A percentile compares a stretch with the other conserved stretches of the same genome.
Conservation (phyloP, 1,139 yeast species). For the Taphrina betulina region DNA sequence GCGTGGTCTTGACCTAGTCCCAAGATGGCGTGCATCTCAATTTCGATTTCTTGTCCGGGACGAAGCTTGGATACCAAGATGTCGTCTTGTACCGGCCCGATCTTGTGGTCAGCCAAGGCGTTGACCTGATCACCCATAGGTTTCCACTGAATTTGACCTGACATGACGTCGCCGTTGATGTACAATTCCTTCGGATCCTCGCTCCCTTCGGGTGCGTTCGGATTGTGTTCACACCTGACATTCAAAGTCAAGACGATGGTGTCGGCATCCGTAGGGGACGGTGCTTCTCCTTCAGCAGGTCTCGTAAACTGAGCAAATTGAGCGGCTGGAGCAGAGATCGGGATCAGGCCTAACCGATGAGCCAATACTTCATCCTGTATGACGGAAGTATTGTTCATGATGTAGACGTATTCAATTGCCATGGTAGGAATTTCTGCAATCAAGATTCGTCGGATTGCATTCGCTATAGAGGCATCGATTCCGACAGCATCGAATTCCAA, state of each 20-base stretch:
- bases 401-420: constrained; percentile 87
- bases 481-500: constrained; percentile 82
- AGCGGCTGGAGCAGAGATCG: constrained; percentile 92
- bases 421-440: constrained; percentile 93
- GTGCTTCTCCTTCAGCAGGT: constrained; percentile 43
- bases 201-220: constrained; percentile 73
- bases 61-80: constrained; percentile 86
- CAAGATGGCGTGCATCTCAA: constrained; percentile 84
- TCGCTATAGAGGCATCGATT: constrained; percentile 87
- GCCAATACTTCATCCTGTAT: constrained; percentile 96
- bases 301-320: constrained; percentile 57
- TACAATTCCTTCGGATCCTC: constrained; percentile 82
- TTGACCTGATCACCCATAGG: constrained; percentile 78
- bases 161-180: constrained; percentile 72
- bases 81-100: constrained; percentile 60
- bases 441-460: constrained; percentile 97
- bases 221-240: constrained; percentile 79
- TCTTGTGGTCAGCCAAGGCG: constrained; percentile 65
- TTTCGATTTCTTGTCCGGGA: constrained; percentile 93
- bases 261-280: constrained; percentile 68
- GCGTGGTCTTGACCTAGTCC: constrained; percentile 97
- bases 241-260: constrained; percentile 81
- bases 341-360: constrained; percentile 88
- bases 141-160: constrained; percentile 81
- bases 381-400: constrained; percentile 91